These are phyloP conservation scores for Neoboletus brunneissimus DNA, from an alignment of 768 basidiomycete species.

Conservation along the genomic window DNA sequence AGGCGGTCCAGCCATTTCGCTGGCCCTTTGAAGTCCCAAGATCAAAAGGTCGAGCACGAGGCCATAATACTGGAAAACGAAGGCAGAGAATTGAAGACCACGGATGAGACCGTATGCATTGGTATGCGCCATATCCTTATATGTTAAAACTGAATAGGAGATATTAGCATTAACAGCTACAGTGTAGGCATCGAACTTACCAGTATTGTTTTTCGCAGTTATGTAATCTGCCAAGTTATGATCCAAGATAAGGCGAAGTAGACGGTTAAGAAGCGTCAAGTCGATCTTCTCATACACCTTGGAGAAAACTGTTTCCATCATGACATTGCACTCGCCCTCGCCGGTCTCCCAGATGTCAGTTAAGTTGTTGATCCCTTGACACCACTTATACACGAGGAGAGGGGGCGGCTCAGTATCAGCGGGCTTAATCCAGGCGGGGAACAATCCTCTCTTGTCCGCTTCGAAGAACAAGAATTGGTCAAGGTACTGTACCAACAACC, in stretches of 20 bases:
- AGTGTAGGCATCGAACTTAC: constrained; percentile 29
- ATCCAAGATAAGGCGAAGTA: constrained; percentile 93
- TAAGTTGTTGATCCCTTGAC: constrained; percentile 98
- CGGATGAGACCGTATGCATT: constrained; percentile 97
- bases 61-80: constrained; percentile 99
- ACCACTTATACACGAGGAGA: constrained; percentile 98
- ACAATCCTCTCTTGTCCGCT: constrained; percentile 95
- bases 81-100: constrained; percentile 96
- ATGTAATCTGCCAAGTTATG: constrained; percentile 99
- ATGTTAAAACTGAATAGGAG: constrained; percentile 59
- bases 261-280: constrained; percentile 89
- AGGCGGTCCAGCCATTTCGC: constrained; percentile 98
- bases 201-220: constrained; percentile 97
- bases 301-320: constrained; percentile 98
- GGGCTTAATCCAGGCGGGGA: constrained; percentile 99
- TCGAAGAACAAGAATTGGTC: constrained; percentile 99
- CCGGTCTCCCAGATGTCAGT: constrained; percentile 98
- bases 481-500: constrained; percentile 57
- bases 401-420: constrained; percentile 97
- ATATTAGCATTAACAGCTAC: background rate
- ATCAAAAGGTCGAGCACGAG: constrained; percentile 93
- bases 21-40: constrained; percentile 95
- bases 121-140: constrained; percentile 98
- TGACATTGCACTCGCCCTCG: constrained; percentile 95
- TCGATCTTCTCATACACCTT: constrained; percentile 99